These are phyloP conservation scores for Chlamydomonas eustigma DNA, from an alignment of 139 green algal species.

Conservation along the genomic window DNA sequence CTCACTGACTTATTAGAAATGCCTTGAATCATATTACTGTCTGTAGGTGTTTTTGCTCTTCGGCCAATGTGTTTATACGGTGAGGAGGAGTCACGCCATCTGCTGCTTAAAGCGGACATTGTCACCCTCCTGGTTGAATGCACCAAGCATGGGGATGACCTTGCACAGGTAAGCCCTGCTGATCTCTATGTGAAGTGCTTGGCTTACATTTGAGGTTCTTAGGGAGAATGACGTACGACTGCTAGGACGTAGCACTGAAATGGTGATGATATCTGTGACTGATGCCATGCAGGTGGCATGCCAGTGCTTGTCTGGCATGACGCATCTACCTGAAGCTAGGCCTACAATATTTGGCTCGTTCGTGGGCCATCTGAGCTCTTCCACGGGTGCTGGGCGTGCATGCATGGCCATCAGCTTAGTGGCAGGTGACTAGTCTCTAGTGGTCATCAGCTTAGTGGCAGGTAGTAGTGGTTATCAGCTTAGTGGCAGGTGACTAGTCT, in stretches of 20 bases:
- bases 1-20: too few species aligned
- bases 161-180: too few species aligned
- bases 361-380: not conserved
- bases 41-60: not conserved
- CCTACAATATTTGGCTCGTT: not conserved
- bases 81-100: not conserved
- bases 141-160: slow-evolving; percentile 7
- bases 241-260: too few species aligned
- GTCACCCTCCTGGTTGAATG: slow-evolving; percentile 1
- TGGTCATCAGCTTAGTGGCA: too few species aligned
- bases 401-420: not conserved
- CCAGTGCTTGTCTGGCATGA: not conserved
- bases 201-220: not conserved
- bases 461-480: not conserved
- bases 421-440: too few species aligned
- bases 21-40: not conserved
- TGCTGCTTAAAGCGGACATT: not conserved
- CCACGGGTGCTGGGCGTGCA: not conserved
- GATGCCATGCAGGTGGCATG: not conserved
- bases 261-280: too few species aligned
- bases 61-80: not conserved
- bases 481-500: not conserved
- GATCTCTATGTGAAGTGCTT: not conserved
- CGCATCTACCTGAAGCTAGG: not conserved
- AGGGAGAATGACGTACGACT: too few species aligned